Conservation (phyloP, 371 early-diverging fungal species). For the Rhizopus arrhizus region DNA sequence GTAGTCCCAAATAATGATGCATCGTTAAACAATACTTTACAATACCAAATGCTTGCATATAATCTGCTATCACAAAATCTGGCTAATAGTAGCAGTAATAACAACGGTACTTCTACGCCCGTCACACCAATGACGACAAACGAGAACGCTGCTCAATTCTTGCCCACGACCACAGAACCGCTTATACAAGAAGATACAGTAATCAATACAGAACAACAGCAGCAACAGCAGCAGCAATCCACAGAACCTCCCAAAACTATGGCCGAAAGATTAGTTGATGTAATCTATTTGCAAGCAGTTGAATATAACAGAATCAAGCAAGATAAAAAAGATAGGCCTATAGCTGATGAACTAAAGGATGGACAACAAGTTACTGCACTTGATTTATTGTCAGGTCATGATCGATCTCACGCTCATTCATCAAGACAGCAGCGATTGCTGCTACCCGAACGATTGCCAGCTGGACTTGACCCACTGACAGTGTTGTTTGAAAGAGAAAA, state of each 20-base stretch:
- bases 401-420: slow-evolving; percentile 56
- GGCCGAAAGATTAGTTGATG: slow-evolving; percentile 44
- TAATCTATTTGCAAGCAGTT: slow-evolving; percentile 39
- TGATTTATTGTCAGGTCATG: slow-evolving; percentile 41
- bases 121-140: no score
- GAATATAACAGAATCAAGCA: slow-evolving; percentile 29
- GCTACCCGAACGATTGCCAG: slow-evolving; percentile 77
- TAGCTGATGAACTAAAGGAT: neutral
- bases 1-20: neutral
- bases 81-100: neutral
- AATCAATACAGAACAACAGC: neutral
- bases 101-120: neutral
- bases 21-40: slow-evolving; percentile 14
- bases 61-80: slow-evolving; percentile 27
- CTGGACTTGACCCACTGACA: slow-evolving; percentile 75
- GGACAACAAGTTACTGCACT: slow-evolving; percentile 11
- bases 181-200: neutral
- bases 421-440: slow-evolving; percentile 71
- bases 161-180: no score
- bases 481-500: slow-evolving; percentile 39
- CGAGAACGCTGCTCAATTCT: no score
- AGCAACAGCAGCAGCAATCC: neutral
- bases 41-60: slow-evolving; percentile 39
- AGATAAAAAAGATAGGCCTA: slow-evolving; percentile 2
- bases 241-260: slow-evolving; percentile 34